phyloP scores from a whole-genome alignment of 1,284 basidiomycete genomes.

The Ustilago shanxiensis region DNA sequence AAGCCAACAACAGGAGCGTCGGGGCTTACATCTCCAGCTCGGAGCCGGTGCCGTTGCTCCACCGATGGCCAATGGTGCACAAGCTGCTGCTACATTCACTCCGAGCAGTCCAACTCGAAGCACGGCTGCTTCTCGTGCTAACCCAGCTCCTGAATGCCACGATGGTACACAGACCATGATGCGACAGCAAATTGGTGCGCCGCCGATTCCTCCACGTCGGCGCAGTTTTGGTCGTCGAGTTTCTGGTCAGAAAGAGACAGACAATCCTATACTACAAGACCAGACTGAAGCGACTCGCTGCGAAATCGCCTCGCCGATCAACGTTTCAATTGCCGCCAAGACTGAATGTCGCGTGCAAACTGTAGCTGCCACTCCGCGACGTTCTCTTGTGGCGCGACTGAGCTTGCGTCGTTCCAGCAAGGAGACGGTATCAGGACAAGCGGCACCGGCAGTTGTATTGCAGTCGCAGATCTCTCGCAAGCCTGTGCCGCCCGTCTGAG shows the following conservation, averaged over 20 bases:
- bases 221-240: conserved; percentile 25
- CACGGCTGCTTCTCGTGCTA: not conserved
- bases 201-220: conserved; percentile 29
- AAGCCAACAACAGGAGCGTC: conserved; percentile 16
- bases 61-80: conserved; percentile 16
- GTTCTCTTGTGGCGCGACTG: conserved; percentile 33
- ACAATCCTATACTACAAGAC: not conserved
- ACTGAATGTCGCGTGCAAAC: not conserved
- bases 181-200: conserved; percentile 3
- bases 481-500: conserved; percentile 7
- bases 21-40: conserved; percentile 13
- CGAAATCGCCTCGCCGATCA: conserved; percentile 5
- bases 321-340: not conserved
- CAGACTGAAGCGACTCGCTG: not conserved
- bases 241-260: not conserved
- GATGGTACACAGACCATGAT: not conserved
- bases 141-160: not conserved
- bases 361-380: not conserved
- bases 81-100: conserved; percentile 25
- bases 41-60: conserved; percentile 20
- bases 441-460: no score
- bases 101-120: conserved; percentile 11
- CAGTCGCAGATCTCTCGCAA: conserved; percentile 8
- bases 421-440: not conserved
- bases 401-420: conserved; percentile 24